A percentile compares a stretch with the other conserved stretches of the same genome.
Conservation (phyloP, 1,284 basidiomycete species). For the Athelia sp. region DNA sequence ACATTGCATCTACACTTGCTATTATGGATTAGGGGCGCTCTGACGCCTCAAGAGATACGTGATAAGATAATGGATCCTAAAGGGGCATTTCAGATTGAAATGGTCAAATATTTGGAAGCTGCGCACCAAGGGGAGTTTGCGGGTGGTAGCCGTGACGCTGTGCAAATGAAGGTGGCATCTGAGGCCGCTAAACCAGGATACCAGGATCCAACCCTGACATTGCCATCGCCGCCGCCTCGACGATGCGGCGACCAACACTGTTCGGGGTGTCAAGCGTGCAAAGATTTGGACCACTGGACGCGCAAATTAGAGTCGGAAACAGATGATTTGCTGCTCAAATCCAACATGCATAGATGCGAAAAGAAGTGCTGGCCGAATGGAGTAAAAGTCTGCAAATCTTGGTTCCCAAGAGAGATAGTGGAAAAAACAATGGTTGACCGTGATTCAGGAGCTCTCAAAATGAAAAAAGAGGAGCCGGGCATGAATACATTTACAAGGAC, state of each 20-base stretch:
- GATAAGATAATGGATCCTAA: constrained; percentile 18
- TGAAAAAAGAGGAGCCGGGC: constrained; percentile 27
- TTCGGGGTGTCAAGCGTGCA: too few relatives aligned
- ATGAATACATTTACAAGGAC: constrained; percentile 26
- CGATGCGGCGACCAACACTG: too few relatives aligned
- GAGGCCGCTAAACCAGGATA: background rate
- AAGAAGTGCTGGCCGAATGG: constrained; percentile 7
- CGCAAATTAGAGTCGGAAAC: too few relatives aligned
- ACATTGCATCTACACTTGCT: constrained; percentile 29
- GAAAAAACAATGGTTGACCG: constrained; percentile 15
- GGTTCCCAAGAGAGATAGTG: constrained; percentile 19
- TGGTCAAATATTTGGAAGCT: constrained; percentile 21
- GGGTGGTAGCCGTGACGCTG: constrained; percentile 10
- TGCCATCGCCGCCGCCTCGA: too few relatives aligned
- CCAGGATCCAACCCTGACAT: too few relatives aligned
- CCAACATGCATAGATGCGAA: constrained; percentile 3
- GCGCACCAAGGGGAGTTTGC: constrained; percentile 18
- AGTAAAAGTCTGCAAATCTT: constrained; percentile 17
- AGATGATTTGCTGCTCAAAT: too few relatives aligned
- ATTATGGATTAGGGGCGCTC: constrained; percentile 20
- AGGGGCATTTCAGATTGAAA: constrained; percentile 16
- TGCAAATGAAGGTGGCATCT: background rate
- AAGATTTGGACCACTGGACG: too few relatives aligned
- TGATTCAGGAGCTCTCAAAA: constrained; percentile 20
- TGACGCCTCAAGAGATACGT: constrained; percentile 24